Base-by-base conservation (phyloP, 75 land plant species). In the Adiantum capillusveneris region DNA sequence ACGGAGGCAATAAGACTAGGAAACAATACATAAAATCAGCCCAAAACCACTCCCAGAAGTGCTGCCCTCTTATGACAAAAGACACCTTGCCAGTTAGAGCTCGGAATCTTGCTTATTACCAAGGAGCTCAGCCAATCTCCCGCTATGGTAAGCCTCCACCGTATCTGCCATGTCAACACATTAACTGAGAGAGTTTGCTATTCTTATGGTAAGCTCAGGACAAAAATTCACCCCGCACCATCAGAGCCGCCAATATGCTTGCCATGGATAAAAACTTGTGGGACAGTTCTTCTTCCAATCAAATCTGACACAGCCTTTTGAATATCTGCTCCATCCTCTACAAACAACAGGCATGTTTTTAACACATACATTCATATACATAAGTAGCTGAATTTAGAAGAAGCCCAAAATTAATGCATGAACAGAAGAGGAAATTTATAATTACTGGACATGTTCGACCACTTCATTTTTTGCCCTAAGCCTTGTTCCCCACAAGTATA, bases 171-270 rank as follows among this genome's bases (percentile, higher is more conserved):
- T 24, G 25, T 9, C 39, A 58, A 14, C 13, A 25, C 24, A 26
- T 9, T 41, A 41, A 41, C 9, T 14, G 12, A 41, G 43, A 48
- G 37, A 17, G 44, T 59, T 17, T 19, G 20, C 13, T 11, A 9
- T 48, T 48, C 20, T 48, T 6, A 3, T 21, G 22, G 25, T 65
- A 41, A 28, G n/a, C 64, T 49, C n/a, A n/a, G n/a, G n/a, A n/a
- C n/a, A n/a, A n/a, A n/a, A n/a, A n/a, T n/a, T n/a, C n/a, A 34
- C 9, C 9, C 37, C 37, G 3, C 79, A 95, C 99, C 97, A 95
- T 95, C 99, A 53, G 97, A 82, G 31, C 99, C 99, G 48, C 99
- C 99, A 41, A 95, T 59, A 61, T 95, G 93, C 58, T 90, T 78
- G 45, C 93, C 88, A 57, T 89, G 61, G 19, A 95, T 80, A 64